phyloP scores from a whole-genome alignment of 2,329 filamentous ascomycete genomes.

The Helotiales sp. region DNA sequence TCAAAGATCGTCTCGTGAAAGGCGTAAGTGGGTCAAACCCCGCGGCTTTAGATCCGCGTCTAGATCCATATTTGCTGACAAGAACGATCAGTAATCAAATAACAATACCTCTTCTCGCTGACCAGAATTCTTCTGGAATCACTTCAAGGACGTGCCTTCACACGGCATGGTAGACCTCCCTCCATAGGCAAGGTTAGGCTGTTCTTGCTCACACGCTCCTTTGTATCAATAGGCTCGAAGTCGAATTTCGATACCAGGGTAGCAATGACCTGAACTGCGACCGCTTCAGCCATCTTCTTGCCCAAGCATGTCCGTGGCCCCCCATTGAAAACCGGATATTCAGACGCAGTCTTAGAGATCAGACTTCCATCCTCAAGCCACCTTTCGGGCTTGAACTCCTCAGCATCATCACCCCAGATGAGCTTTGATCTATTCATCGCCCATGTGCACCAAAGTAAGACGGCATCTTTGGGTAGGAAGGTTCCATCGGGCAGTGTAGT shows the following conservation, averaged over 20 bases:
- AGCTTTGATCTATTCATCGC: conserved; percentile 58
- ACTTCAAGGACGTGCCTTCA: conserved; percentile 12
- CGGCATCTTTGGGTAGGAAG: conserved; percentile 50
- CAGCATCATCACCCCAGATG: conserved; percentile 59
- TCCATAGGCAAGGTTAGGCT: conserved; percentile 66
- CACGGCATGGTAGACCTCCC: conserved; percentile 50
- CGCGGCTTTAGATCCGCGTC: neutral
- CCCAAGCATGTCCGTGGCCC: conserved; percentile 61
- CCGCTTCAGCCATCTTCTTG: conserved; percentile 63
- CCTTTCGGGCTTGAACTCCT: conserved; percentile 55
- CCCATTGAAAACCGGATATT: conserved; percentile 66
- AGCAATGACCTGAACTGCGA: conserved; percentile 57
- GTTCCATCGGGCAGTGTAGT: conserved; percentile 62
- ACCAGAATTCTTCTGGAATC: neutral
- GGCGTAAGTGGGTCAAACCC: neutral
- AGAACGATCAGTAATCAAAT: neutral
- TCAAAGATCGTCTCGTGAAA: neutral
- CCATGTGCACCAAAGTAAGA: conserved; percentile 65
- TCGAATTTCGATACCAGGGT: conserved; percentile 51
- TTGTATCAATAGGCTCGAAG: conserved; percentile 43
- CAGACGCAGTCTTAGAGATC: conserved; percentile 48
- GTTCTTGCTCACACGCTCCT: conserved; percentile 55
- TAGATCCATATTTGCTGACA: neutral
- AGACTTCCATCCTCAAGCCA: conserved; percentile 51
- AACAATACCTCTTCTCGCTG: neutral